Conservation (phyloP, 768 basidiomycete species). For the Mycena metata region DNA sequence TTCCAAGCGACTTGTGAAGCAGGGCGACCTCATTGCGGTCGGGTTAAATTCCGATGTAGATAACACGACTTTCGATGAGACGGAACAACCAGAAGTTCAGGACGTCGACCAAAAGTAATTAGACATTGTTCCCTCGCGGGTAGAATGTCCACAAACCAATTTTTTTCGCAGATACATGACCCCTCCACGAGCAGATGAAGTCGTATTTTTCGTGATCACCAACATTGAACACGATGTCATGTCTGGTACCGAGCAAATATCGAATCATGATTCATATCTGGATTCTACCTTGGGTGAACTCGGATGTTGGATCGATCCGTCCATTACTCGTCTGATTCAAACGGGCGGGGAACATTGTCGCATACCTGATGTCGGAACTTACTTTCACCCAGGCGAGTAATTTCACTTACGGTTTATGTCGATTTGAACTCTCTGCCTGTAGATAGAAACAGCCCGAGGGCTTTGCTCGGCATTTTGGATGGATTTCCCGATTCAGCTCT, state of each 20-base stretch:
- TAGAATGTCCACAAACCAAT: neutral
- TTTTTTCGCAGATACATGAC: slow-evolving; percentile 13
- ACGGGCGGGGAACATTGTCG: slow-evolving; percentile 79
- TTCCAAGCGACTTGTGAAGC: slow-evolving; percentile 70
- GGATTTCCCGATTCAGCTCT: slow-evolving; percentile 42
- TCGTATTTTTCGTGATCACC: slow-evolving; percentile 85
- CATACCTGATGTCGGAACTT: slow-evolving; percentile 66
- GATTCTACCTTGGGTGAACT: slow-evolving; percentile 75
- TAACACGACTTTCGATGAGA: slow-evolving; percentile 41
- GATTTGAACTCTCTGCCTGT: slow-evolving; percentile 7
- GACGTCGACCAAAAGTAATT: slow-evolving; percentile 42
- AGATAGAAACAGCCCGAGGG: slow-evolving; percentile 42
- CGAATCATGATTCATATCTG: slow-evolving; percentile 60
- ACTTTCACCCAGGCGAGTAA: slow-evolving; percentile 64
- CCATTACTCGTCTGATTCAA: slow-evolving; percentile 82
- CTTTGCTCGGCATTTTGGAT: slow-evolving; percentile 43
- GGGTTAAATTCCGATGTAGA: slow-evolving; percentile 66
- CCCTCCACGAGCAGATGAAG: slow-evolving; percentile 53
- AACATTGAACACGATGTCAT: slow-evolving; percentile 77
- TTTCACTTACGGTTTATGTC: slow-evolving; percentile 2
- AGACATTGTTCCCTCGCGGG: neutral
- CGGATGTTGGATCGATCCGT: slow-evolving; percentile 88
- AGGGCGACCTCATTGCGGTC: slow-evolving; percentile 81
- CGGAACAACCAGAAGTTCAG: slow-evolving; percentile 40
- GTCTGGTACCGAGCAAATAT: slow-evolving; percentile 45